phyloP scores from a whole-genome alignment of 352 stramenopile genomes.

The Phytophthora cryptogea region DNA sequence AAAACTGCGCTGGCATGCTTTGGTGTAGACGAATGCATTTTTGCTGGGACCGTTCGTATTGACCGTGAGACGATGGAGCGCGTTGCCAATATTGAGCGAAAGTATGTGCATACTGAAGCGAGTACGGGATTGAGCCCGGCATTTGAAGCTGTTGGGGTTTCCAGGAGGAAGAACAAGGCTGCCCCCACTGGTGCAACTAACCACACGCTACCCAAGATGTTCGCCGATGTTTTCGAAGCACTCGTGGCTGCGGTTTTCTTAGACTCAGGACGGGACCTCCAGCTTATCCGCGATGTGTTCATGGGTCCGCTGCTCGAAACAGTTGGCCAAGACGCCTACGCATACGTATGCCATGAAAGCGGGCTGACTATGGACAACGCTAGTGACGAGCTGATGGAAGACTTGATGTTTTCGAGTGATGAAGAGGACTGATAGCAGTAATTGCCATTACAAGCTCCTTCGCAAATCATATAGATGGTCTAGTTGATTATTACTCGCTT shows the following conservation, averaged over 20 bases:
- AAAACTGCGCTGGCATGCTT: slow-evolving; percentile 84
- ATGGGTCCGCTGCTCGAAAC: slow-evolving; percentile 73
- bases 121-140: slow-evolving; percentile 30
- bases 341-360: slow-evolving; percentile 77
- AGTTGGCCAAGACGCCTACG: slow-evolving; percentile 72
- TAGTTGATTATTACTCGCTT: slow-evolving; percentile 10
- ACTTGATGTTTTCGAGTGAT: slow-evolving; percentile 49
- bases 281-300: slow-evolving; percentile 82
- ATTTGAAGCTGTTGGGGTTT: slow-evolving; percentile 29
- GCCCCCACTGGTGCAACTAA: slow-evolving; percentile 27
- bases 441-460: background rate
- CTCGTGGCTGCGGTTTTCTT: slow-evolving; percentile 88
- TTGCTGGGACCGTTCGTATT: slow-evolving; percentile 64
- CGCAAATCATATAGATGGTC: slow-evolving; percentile 2
- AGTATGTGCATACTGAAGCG: slow-evolving; percentile 38
- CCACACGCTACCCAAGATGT: slow-evolving; percentile 79
- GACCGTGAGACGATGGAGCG: slow-evolving; percentile 67
- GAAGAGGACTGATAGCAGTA: slow-evolving; percentile 33
- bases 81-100: slow-evolving; percentile 52
- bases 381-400: slow-evolving; percentile 49
- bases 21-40: slow-evolving; percentile 82
- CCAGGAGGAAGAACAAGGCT: slow-evolving; percentile 22
- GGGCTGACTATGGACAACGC: slow-evolving; percentile 48
- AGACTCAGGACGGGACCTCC: slow-evolving; percentile 73
- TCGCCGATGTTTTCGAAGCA: slow-evolving; percentile 88